Evolutionary conservation across 1,139 yeast genomes (phyloP).

Genomic region (Casaregolazyma suthepensis): DNA sequence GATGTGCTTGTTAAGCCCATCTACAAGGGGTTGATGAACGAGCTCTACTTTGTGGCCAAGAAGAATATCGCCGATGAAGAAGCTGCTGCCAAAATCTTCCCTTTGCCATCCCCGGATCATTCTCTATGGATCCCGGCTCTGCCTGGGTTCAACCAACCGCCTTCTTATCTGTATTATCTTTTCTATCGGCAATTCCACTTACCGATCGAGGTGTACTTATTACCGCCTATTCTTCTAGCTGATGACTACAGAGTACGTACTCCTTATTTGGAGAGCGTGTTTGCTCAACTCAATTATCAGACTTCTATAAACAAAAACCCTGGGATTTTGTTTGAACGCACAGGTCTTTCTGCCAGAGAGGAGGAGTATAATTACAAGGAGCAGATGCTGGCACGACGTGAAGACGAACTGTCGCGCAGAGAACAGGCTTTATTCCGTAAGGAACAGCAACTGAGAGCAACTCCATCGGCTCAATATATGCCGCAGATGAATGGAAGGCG

Average conservation of each 20-base stretch:
- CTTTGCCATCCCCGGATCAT: conserved; percentile 6
- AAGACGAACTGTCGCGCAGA: conserved; percentile 19
- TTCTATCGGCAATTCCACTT: conserved; percentile 50
- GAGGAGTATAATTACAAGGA: conserved; percentile 20
- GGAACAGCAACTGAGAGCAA: conserved; percentile 19
- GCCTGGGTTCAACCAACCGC: conserved; percentile 6
- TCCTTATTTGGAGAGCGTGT: conserved; percentile 82
- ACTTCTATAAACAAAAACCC: conserved; percentile 41
- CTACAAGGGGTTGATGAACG: conserved; percentile 70
- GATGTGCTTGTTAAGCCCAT: conserved; percentile 82
- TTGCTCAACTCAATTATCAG: conserved; percentile 70
- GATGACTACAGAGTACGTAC: conserved; percentile 82
- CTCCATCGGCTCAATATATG: conserved; percentile 1
- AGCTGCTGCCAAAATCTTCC: neutral
- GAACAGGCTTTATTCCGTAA: conserved; percentile 20
- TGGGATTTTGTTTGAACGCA: conserved; percentile 9
- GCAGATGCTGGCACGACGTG: conserved; percentile 19
- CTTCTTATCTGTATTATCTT: conserved; percentile 47
- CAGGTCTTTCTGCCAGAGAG: conserved; percentile 9
- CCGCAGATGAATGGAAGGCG: conserved; percentile 1
- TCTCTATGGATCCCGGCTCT: conserved; percentile 5
- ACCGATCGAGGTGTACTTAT: conserved; percentile 64
- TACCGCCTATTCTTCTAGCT: conserved; percentile 81
- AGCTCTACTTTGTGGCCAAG: conserved; percentile 58
- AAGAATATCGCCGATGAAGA: conserved; percentile 7